phyloP scores from a whole-genome alignment of 768 basidiomycete species.

The Phallus indusiatus region DNA sequence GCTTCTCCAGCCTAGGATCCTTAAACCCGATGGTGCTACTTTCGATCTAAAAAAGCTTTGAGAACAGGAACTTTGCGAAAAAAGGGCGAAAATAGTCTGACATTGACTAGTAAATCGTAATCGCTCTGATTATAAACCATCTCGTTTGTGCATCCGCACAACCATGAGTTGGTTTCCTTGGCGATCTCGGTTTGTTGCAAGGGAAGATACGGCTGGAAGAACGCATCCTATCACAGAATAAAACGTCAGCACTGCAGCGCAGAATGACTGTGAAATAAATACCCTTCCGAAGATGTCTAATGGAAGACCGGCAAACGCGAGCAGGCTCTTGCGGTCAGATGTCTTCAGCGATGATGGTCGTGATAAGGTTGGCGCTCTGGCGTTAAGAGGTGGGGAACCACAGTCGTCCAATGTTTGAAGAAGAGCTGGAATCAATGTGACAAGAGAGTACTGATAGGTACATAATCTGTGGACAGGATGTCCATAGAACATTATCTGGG shows the following conservation, averaged over 20 bases:
- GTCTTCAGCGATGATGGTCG: slow-evolving; percentile 76
- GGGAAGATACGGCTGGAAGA: slow-evolving; percentile 97
- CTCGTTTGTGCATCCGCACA: slow-evolving; percentile 92
- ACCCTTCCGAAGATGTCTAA: slow-evolving; percentile 91
- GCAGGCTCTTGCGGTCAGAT: slow-evolving; percentile 83
- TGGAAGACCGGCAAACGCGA: slow-evolving; percentile 89
- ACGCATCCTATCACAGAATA: slow-evolving; percentile 54
- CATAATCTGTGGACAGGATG: slow-evolving; percentile 94
- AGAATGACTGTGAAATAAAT: neutral
- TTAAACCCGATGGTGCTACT: slow-evolving; percentile 80
- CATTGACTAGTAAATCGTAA: slow-evolving; percentile 85
- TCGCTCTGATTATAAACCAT: slow-evolving; percentile 92
- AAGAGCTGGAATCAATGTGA: slow-evolving; percentile 85
- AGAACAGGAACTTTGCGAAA: neutral
- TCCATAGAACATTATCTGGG: slow-evolving; percentile 90
- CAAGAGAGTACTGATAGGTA: slow-evolving; percentile 96
- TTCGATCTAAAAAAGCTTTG: slow-evolving; percentile 54
- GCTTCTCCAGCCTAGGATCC: slow-evolving; percentile 69
- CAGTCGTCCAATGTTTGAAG: slow-evolving; percentile 86
- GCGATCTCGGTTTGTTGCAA: slow-evolving; percentile 90
- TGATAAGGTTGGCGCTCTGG: slow-evolving; percentile 50
- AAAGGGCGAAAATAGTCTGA: slow-evolving; percentile 22
- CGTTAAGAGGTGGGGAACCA: slow-evolving; percentile 72
- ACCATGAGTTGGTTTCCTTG: slow-evolving; percentile 69
- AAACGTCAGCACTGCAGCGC: slow-evolving; percentile 1